A percentile compares a stretch with the other conserved stretches of the same genome.
These are phyloP conservation scores for Neurospora africana DNA, from an alignment of 495 filamentous ascomycete genomes.

Conservation along the genomic window DNA sequence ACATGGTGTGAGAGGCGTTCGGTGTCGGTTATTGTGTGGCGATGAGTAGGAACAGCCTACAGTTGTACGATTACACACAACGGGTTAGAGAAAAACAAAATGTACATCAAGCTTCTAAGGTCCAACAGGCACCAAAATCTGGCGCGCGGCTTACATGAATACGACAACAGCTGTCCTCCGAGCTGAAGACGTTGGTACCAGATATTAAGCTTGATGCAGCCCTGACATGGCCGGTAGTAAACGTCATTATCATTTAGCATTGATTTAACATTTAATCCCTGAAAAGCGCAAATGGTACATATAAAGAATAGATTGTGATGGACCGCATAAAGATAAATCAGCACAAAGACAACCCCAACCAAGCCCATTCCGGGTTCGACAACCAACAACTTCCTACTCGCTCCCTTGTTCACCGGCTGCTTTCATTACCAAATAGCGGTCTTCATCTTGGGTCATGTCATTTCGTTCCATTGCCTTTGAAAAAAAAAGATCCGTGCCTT, in stretches of 20 bases:
- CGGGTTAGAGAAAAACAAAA: not conserved
- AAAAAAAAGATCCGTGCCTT: not conserved
- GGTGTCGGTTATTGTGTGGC: not conserved
- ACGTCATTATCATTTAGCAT: not conserved
- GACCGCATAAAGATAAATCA: not conserved
- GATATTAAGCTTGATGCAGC: not conserved
- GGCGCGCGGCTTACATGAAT: not conserved
- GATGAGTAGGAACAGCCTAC: not conserved
- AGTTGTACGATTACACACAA: not conserved
- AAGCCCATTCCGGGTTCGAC: not conserved
- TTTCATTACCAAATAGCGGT: not conserved
- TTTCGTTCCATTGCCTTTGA: not conserved
- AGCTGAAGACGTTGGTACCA: not conserved
- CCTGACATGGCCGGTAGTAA: not conserved
- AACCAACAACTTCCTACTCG: not conserved
- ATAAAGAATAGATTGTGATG: not conserved
- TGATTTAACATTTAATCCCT: not conserved
- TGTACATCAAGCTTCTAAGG: not conserved
- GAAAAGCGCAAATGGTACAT: not conserved
- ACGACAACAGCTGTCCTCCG: not conserved
- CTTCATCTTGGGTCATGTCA: not conserved
- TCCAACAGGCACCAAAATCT: not conserved
- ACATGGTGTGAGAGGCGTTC: not conserved
- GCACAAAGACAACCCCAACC: not conserved
- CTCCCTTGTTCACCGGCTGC: not conserved